These are phyloP conservation scores for Malbranchea zuffiana DNA, from an alignment of 2,329 filamentous ascomycete genomes.

Conservation along the genomic window DNA sequence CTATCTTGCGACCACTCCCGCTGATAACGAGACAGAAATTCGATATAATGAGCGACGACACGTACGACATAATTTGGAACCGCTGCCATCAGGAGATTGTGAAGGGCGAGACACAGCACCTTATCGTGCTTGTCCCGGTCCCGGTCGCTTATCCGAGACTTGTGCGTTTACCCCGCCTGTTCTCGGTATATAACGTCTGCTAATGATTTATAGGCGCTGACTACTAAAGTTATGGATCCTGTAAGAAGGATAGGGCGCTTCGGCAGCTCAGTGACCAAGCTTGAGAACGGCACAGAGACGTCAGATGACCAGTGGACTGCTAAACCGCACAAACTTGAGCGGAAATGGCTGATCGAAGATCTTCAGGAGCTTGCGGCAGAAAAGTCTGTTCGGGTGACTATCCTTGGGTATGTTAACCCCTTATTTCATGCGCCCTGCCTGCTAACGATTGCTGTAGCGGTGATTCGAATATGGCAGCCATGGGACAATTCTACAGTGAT, in stretches of 20 bases:
- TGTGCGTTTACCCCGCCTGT: constrained; percentile 39
- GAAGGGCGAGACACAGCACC: constrained; percentile 75
- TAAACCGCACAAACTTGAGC: constrained; percentile 84
- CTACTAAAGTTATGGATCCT: constrained; percentile 81
- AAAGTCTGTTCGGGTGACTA: constrained; percentile 82
- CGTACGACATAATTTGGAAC: constrained; percentile 79
- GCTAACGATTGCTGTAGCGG: constrained; percentile 44
- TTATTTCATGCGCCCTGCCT: constrained; percentile 11
- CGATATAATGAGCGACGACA: constrained; percentile 67
- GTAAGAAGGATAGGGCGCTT: constrained; percentile 78
- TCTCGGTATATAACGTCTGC: constrained; percentile 26
- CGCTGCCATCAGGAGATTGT: constrained; percentile 71
- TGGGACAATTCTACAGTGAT: constrained; percentile 92
- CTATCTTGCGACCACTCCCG: background rate
- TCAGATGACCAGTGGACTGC: constrained; percentile 96
- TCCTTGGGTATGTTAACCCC: constrained; percentile 52
- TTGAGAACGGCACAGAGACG: constrained; percentile 85
- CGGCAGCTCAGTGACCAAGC: constrained; percentile 70
- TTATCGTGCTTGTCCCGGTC: constrained; percentile 77
- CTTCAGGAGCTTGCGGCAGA: constrained; percentile 87
- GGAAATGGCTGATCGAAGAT: constrained; percentile 76
- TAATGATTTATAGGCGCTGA: constrained; percentile 47
- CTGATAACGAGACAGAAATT: constrained; percentile 41
- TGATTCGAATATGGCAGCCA: constrained; percentile 83
- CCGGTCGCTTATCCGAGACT: constrained; percentile 70